Conservation (phyloP, 2,329 filamentous ascomycete species). For the Pestalotiopsis sp. region DNA sequence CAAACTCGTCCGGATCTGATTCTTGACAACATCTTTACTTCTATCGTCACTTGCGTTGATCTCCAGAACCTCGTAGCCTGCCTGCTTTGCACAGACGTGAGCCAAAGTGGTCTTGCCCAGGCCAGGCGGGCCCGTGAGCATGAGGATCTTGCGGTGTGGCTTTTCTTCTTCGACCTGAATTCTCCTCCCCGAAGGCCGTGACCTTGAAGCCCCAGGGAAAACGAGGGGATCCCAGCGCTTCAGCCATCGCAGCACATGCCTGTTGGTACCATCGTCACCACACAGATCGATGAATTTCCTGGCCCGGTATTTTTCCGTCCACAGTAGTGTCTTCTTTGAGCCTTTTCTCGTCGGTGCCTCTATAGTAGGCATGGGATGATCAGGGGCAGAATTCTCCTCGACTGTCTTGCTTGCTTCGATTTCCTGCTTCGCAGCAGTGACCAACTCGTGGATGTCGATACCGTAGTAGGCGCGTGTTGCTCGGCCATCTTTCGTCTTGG, state of each 20-base stretch:
- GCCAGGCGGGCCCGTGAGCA: conserved; percentile 89
- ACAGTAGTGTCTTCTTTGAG: conserved; percentile 65
- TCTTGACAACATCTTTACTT: conserved; percentile 86
- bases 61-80: conserved; percentile 94
- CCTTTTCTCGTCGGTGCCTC: conserved; percentile 42
- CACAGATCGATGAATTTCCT: conserved; percentile 90
- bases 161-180: conserved; percentile 67
- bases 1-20: conserved; percentile 86
- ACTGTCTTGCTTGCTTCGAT: conserved; percentile 40
- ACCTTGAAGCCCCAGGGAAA: conserved; percentile 75
- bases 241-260: conserved; percentile 87
- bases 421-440: conserved; percentile 72
- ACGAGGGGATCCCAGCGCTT: conserved; percentile 94
- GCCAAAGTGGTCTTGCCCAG: conserved; percentile 95
- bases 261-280: conserved; percentile 92
- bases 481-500: conserved; percentile 66
- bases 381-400: conserved; percentile 24
- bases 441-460: conserved; percentile 83
- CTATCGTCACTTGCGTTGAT: conserved; percentile 98
- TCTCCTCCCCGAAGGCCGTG: conserved; percentile 51
- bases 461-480: conserved; percentile 85
- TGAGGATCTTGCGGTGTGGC: conserved; percentile 81
- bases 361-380: conserved; percentile 44
- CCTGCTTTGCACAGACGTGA: conserved; percentile 93
- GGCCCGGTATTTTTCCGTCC: conserved; percentile 98